Base-by-base conservation (phyloP, 345 rosid species). In the Crucihimalaya himalaica region DNA sequence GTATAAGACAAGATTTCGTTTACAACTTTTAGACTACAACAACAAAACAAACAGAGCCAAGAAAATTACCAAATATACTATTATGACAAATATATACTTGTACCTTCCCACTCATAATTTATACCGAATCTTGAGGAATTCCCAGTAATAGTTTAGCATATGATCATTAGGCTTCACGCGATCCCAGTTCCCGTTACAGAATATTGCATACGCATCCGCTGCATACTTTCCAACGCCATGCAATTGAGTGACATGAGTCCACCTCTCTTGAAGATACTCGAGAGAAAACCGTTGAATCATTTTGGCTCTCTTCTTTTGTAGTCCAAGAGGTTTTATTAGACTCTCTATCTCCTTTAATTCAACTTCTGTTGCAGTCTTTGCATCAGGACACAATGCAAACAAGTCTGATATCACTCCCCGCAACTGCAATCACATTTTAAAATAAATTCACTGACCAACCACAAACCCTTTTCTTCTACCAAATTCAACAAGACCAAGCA, bases 121-220 rank as follows among this genome's bases (percentile, higher is more conserved):
- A 72, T 9, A 60, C 1, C 51, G 72, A 45, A 47, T 78, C 53
- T 70, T 66, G 28, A 89, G 87, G 73, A 81, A 88, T 6, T 85
- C 83, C 96, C 98, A 90, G 57, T 92, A 90, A 70, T 83, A 55
- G 74, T 84, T 82, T 67, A 92, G 84, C 92, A 76, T 88, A 82
- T 84, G 86, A 84, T 90, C 96, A 9, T 11, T 53, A 18, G 98
- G 96, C 32, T 9, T 65, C 72, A 92, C 92, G 13, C 71, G 78
- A 46, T 90, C 74, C 91, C 94, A 90, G 70, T 78, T 92, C 12
- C 98, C 96, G 1, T 88, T 84, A 72, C 98, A 92, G 73, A 92
- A 92, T 72, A 92, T 92, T 2, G 96, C 96, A 78, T 88, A 86
- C 1, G 98, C 96, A 68, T 90, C 98, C 4, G 92, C 98, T 43